Evolutionary conservation across 176 grass and related monocot species (phyloP), one percentile per base, ranked within the genome.

Genomic region (Musa schizocarpa): DNA sequence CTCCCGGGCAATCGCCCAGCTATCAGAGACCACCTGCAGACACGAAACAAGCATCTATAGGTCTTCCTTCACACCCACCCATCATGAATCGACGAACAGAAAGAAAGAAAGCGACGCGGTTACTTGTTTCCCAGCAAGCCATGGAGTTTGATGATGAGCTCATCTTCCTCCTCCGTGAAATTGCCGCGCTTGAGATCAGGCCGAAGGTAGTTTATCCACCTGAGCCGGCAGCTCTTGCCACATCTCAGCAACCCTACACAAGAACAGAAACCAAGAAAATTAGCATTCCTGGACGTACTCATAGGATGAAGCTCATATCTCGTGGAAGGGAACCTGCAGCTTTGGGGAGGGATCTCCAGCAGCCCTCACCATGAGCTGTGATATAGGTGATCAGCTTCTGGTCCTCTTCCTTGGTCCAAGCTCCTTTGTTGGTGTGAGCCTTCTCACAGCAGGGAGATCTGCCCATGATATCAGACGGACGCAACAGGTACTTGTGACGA

Each of bases 121-220:
- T 53, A 77, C 75, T 67, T 77, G 75, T 77, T 77, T 2, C 75
- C 75, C 12, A 77, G 59, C 49, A 77, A 65, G 59, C 59, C 50
- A 53, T 77, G 75, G 11, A 77, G 61, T 34, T 77, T 77, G 75
- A 67, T 77, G 61, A 77, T 77, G 62, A 77, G 75, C 58, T 77
- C 75, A 25, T 77, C 75, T 48, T 77, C 75, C 61, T 77, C 75
- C 43, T 77, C 61, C 3, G 75, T 66, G 50, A 77, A 77, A 17
- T 77, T 65, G 10, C 75, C 75, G 4, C 75, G 59, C 62, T 67
- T 77, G 61, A 77, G 75, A 17, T 65, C 75, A 2, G 75, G 75
- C 58, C 62, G 75, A 20, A 77, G 75, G 49, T 77, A 77, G 50
- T 77, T 77, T 53, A 77, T 77, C 75, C 75, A 77, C 12, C 75